Conservation (phyloP, 352 stramenopile genomes). For the Phytophthora pluvialis region DNA sequence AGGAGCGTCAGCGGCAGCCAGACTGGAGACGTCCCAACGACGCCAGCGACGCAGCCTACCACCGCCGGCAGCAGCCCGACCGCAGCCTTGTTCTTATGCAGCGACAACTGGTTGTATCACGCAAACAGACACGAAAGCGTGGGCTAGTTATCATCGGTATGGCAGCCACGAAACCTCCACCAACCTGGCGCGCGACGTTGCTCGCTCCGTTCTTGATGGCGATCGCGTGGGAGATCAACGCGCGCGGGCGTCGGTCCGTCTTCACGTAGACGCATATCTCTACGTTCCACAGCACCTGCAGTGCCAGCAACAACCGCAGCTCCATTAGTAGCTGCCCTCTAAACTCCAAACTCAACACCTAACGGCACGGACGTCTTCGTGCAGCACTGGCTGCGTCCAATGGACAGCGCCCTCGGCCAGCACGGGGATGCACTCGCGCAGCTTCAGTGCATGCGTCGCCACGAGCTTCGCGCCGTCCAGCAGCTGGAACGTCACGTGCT, state of each 20-base stretch:
- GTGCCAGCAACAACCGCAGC: constrained; percentile 1
- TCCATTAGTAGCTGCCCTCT: not conserved
- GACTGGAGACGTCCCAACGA: constrained; percentile 55
- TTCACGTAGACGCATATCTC: constrained; percentile 45
- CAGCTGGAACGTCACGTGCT: constrained; percentile 52
- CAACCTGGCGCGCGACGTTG: constrained; percentile 52
- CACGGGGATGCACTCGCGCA: constrained; percentile 61
- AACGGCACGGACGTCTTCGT: constrained; percentile 37
- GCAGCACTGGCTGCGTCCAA: constrained; percentile 44
- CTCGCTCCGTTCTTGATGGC: constrained; percentile 45
- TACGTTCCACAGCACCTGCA: constrained; percentile 39
- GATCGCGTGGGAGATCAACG: constrained; percentile 48
- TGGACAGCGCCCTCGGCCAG: constrained; percentile 47
- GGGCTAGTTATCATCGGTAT: not conserved
- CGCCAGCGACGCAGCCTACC: constrained; percentile 47
- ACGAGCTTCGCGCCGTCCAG: constrained; percentile 34
- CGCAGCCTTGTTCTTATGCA: constrained; percentile 66
- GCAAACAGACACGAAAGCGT: constrained; percentile 2
- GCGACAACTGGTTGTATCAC: constrained; percentile 40
- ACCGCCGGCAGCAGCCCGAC: constrained; percentile 58
- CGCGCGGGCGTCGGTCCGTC: constrained; percentile 53
- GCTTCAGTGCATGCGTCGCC: constrained; percentile 38
- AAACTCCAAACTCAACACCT: not conserved
- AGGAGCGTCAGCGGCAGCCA: constrained; percentile 68
- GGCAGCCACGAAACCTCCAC: not conserved